Conservation (phyloP, 495 filamentous ascomycete species). For the Lasiosphaeriaceae sp. region DNA sequence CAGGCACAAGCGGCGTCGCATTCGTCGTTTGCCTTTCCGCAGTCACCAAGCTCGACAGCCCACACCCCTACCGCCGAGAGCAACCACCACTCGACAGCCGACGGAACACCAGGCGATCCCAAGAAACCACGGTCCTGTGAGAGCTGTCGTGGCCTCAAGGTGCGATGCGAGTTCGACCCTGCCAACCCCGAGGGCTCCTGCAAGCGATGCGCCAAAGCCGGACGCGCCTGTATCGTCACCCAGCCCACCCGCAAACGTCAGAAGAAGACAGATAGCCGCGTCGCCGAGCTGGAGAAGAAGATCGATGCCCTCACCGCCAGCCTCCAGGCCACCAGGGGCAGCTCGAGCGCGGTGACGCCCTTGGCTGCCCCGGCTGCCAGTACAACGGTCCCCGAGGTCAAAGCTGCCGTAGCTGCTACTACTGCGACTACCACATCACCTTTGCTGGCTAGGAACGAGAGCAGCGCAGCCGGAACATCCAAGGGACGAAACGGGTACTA, state of each 20-base stretch:
- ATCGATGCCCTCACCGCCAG: conserved; percentile 84
- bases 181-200: conserved; percentile 63
- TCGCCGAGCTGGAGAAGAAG: conserved; percentile 91
- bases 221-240: conserved; percentile 74
- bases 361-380: not conserved
- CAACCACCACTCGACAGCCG: not conserved
- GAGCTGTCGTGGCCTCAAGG: conserved; percentile 84
- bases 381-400: not conserved
- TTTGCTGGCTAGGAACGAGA: not conserved
- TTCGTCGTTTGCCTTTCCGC: conserved; percentile 11
- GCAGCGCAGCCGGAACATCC: not conserved
- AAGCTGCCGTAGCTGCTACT: not conserved
- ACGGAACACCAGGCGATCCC: conserved; percentile 42
- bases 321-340: conserved; percentile 55
- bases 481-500: not conserved
- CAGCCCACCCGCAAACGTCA: conserved; percentile 79
- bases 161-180: conserved; percentile 76
- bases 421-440: not conserved
- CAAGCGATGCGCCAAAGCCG: conserved; percentile 81
- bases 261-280: conserved; percentile 89
- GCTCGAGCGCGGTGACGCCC: not conserved
- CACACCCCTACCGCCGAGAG: not conserved
- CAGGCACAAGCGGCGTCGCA: conserved; percentile 5
- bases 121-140: conserved; percentile 91
- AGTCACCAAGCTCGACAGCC: conserved; percentile 5